Conservation (phyloP, 768 basidiomycete genomes). For the Nevesoporus exiguus region DNA sequence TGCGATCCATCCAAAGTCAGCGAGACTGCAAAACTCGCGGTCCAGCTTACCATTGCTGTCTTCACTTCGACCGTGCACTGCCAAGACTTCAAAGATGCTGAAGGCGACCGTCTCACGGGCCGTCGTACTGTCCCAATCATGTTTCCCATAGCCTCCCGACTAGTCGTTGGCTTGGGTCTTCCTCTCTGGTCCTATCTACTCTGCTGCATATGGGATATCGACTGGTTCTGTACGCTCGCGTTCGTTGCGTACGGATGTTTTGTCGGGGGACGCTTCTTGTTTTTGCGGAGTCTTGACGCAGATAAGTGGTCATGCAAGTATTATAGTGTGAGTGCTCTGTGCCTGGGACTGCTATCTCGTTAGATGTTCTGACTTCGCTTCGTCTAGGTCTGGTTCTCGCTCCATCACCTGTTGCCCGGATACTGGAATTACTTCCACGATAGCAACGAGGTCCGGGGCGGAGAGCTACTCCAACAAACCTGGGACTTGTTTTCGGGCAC, state of each 20-base stretch:
- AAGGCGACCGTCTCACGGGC: constrained; percentile 37
- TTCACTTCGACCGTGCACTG: constrained; percentile 47
- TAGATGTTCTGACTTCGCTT: background rate
- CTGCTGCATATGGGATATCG: constrained; percentile 35
- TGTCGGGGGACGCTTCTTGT: constrained; percentile 35
- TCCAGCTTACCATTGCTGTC: constrained; percentile 36
- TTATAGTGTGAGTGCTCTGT: constrained; percentile 32
- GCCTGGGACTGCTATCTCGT: background rate
- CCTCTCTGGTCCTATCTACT: constrained; percentile 38
- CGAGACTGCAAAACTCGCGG: constrained; percentile 28
- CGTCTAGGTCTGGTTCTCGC: constrained; percentile 34
- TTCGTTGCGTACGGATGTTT: constrained; percentile 33
- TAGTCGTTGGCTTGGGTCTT: constrained; percentile 32
- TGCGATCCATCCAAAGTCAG: constrained; percentile 24
- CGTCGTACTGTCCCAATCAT: constrained; percentile 44
- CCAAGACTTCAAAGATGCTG: constrained; percentile 46
- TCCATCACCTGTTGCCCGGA: constrained; percentile 34
- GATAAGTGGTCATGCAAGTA: constrained; percentile 37
- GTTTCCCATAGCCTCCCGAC: constrained; percentile 36
- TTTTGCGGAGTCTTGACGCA: constrained; percentile 22
- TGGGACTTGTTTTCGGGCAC: constrained; percentile 17
- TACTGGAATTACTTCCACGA: constrained; percentile 36
- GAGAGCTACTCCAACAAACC: constrained; percentile 16
- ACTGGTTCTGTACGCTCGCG: constrained; percentile 17
- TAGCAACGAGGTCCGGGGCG: background rate